Evolutionary conservation across 2,329 filamentous ascomycete genomes (phyloP).

Genomic region (Trichophyton verrucosum): DNA sequence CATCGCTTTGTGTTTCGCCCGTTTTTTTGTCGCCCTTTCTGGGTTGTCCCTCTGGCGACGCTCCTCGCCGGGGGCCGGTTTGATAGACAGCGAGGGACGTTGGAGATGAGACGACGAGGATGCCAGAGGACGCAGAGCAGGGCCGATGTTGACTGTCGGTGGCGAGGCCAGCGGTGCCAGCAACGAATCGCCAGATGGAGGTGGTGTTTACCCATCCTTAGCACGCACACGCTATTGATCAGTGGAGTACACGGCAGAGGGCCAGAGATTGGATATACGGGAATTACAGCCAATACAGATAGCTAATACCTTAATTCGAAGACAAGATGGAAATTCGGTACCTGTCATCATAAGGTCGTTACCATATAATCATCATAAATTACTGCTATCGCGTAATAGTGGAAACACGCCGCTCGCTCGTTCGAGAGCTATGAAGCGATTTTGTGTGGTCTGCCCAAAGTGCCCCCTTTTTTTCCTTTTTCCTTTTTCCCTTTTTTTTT

Average conservation of each 20-base stretch:
- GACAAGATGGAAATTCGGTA: not conserved
- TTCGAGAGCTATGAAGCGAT: not conserved
- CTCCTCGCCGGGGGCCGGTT: not conserved
- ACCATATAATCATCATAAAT: not conserved
- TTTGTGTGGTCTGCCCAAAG: too few relatives aligned
- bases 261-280: not conserved
- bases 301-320: not conserved
- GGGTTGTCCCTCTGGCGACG: not conserved
- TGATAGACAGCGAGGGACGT: too few relatives aligned
- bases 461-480: not conserved
- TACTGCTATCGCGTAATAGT: slow-evolving; percentile 5
- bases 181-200: not conserved
- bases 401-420: not conserved
- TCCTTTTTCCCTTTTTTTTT: not conserved
- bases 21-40: not conserved
- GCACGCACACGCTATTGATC: not conserved
- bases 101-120: too few relatives aligned
- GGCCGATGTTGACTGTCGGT: too few relatives aligned
- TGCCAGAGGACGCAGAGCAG: too few relatives aligned
- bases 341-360: not conserved
- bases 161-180: too few relatives aligned
- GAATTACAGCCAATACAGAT: not conserved
- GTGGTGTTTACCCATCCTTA: not conserved
- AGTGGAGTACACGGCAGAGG: not conserved
- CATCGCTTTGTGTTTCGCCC: not conserved